Evolutionary conservation across 2,329 filamentous ascomycete genomes (phyloP), one percentile per base, ranked within the genome.

Genomic region (Clonostachys byssicola): DNA sequence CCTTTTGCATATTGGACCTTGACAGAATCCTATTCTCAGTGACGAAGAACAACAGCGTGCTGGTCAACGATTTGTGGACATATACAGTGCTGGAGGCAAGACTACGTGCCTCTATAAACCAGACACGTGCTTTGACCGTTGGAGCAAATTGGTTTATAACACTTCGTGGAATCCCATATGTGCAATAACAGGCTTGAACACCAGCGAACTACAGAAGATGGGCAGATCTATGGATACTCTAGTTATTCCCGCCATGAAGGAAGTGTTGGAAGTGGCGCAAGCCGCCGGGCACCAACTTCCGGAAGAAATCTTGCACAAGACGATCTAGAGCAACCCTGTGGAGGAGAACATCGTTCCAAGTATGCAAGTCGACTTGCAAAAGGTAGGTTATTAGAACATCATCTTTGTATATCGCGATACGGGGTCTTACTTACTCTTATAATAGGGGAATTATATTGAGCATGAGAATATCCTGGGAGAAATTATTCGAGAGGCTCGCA

Each of bases 341-440:
- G 70, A 73, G 42, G 68, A 69, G 42, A 73, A 70, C 39, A 67
- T 77, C 51, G 65, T 67, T 50, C 79, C 77, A 1, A 78, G 75
- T 52, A 81, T 81, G 78, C 63, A 70, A 14, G 70, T 74, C 49
- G 79, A 83, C 58, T 60, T 71, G 8, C 61, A 67, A 35, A 80
- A 23, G 20, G 20, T 23, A 23, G 20, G 5, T 2, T 23, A 6
- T 23, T 7, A 23, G 2, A 6, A 6, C 20, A 23, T 23, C 20
- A 23, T 23, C 8, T 5, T 23, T 23, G 20, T 2, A 6, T 6
- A 23, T 23, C 8, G 8, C 8, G 8, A 23, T 6, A 23, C 20
- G 20, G 20, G 20, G 8, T 23, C 20, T 23, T 23, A 23, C 20
- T 23, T 6, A 23, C 20, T 23, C 8, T 2, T 23, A 23, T 7